These are phyloP conservation scores for Cyclotella baltica DNA, from an alignment of 108 stramenopile genomes.

Conservation along the genomic window DNA sequence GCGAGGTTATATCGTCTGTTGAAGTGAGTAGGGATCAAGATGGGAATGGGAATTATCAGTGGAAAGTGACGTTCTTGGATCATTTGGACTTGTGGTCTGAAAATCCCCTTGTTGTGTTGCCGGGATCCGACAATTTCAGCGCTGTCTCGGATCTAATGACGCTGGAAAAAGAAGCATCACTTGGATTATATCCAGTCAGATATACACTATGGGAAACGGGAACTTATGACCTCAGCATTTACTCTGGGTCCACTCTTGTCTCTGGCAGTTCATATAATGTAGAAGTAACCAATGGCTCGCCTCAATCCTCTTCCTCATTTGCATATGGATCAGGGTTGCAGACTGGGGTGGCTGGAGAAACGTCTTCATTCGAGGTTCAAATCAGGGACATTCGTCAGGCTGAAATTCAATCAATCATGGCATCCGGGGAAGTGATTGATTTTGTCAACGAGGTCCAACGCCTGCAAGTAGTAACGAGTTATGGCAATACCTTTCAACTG, in stretches of 20 bases:
- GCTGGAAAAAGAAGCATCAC: constrained; percentile 30
- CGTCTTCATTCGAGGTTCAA: constrained; percentile 58
- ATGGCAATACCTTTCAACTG: constrained; percentile 29
- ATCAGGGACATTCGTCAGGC: constrained; percentile 59
- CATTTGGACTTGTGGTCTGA: constrained; percentile 60
- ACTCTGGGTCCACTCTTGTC: constrained; percentile 57
- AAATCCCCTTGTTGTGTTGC: constrained; percentile 55
- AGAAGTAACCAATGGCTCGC: constrained; percentile 52
- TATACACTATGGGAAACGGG: constrained; percentile 75
- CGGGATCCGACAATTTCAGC: constrained; percentile 38
- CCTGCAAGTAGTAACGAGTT: constrained; percentile 15
- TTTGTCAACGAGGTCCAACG: constrained; percentile 45
- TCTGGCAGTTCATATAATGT: constrained; percentile 66
- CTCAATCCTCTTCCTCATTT: constrained; percentile 62
- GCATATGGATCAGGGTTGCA: constrained; percentile 55
- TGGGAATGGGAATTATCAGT: constrained; percentile 45
- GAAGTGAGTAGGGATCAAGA: constrained; percentile 29
- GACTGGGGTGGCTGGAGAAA: constrained; percentile 72
- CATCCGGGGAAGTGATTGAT: constrained; percentile 32
- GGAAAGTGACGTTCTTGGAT: constrained; percentile 69
- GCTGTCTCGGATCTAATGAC: constrained; percentile 19
- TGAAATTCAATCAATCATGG: constrained; percentile 69
- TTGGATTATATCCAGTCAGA: constrained; percentile 72
- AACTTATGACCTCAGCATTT: constrained; percentile 59
- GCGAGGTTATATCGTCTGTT: constrained; percentile 16